A percentile compares a stretch with the other conserved stretches of the same genome.
These are phyloP conservation scores for Corinectria fuckeliana DNA, from an alignment of 2,329 filamentous ascomycete genomes.

Conservation along the genomic window DNA sequence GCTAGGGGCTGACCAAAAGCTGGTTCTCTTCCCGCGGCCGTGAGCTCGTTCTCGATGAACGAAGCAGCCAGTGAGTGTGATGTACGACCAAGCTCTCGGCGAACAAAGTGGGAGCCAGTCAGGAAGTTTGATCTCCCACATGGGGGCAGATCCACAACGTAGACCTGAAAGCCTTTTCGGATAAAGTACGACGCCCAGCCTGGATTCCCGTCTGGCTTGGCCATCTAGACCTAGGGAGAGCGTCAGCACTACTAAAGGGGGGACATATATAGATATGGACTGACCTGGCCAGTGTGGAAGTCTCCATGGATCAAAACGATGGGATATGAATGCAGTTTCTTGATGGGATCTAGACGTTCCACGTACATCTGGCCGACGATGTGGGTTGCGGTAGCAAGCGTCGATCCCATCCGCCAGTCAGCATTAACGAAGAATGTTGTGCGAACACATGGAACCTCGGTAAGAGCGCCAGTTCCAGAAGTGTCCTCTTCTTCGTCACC, in stretches of 20 bases:
- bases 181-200: constrained; percentile 57
- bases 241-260: background rate
- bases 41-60: constrained; percentile 42
- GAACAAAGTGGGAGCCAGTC: constrained; percentile 25
- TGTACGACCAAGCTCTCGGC: constrained; percentile 26
- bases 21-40: constrained; percentile 35
- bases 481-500: background rate
- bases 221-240: constrained; percentile 46
- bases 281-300: constrained; percentile 44
- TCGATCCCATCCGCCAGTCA: constrained; percentile 28
- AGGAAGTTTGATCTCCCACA: constrained; percentile 46
- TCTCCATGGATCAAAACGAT: constrained; percentile 47
- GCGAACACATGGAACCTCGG: constrained; percentile 24
- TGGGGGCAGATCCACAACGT: constrained; percentile 51
- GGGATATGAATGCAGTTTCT: constrained; percentile 27
- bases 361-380: constrained; percentile 46
- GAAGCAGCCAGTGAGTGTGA: constrained; percentile 27
- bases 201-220: constrained; percentile 53
- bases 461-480: background rate
- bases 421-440: constrained; percentile 38
- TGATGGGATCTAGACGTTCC: constrained; percentile 38
- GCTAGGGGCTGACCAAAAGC: background rate
- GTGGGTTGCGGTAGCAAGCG: constrained; percentile 17
- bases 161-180: constrained; percentile 49
- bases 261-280: background rate